Percentiles rank a stretch among this genome's conserved stretches.
Evolutionary conservation across 148 eudicot species (phyloP).

Genomic region (Rhododendron vialii): DNA sequence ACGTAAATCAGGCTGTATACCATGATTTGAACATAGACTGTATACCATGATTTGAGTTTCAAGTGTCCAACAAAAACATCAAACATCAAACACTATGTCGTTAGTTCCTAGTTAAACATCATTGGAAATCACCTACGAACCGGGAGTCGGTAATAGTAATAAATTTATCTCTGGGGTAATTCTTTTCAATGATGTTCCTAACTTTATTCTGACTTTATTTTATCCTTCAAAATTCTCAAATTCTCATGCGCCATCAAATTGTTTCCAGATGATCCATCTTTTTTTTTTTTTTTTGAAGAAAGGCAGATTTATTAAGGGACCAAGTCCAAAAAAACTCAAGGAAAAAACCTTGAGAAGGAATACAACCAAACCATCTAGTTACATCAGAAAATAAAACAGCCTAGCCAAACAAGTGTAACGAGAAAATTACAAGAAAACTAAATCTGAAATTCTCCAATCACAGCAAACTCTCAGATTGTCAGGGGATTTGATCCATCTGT

Average conservation of each 20-base stretch:
- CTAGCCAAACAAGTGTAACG: too few relatives aligned
- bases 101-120: background rate
- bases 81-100: background rate
- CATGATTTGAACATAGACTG: background rate
- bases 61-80: background rate
- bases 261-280: background rate
- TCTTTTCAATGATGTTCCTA: background rate
- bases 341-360: too few relatives aligned
- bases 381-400: too few relatives aligned
- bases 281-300: background rate
- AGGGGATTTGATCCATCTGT: background rate
- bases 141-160: background rate
- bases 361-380: too few relatives aligned
- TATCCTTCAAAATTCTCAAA: background rate
- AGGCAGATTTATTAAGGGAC: too few relatives aligned
- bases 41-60: background rate
- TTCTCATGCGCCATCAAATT: background rate
- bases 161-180: background rate
- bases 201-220: too few relatives aligned
- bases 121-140: background rate
- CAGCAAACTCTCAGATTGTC: too few relatives aligned
- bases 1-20: background rate
- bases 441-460: too few relatives aligned
- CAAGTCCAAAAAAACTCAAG: too few relatives aligned
- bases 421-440: too few relatives aligned